Conservation (phyloP, 2,329 filamentous ascomycete species). For the Xylariomycetidae sp. region DNA sequence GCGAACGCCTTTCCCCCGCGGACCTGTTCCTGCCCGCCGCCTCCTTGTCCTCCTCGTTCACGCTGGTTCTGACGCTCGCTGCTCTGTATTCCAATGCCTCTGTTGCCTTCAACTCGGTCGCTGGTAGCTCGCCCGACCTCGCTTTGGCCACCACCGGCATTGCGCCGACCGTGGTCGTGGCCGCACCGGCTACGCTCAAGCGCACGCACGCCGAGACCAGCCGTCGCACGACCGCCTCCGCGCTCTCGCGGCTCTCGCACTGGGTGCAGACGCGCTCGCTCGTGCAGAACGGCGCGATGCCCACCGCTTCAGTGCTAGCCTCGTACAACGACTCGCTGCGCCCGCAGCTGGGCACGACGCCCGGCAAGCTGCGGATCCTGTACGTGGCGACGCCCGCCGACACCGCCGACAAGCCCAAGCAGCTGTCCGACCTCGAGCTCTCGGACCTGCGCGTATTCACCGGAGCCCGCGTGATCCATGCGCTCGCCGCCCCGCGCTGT, state of each 20-base stretch:
- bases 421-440: constrained; percentile 62
- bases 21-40: constrained; percentile 86
- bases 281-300: constrained; percentile 66
- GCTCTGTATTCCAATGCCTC: constrained; percentile 82
- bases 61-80: constrained; percentile 71
- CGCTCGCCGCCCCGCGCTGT: constrained; percentile 73
- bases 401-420: constrained; percentile 46
- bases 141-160: constrained; percentile 65
- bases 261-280: constrained; percentile 66
- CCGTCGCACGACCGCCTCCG: constrained; percentile 53
- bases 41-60: constrained; percentile 71
- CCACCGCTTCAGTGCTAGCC: constrained; percentile 56
- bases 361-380: constrained; percentile 73
- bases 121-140: constrained; percentile 66
- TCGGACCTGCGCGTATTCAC: constrained; percentile 80
- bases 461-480: constrained; percentile 75
- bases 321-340: constrained; percentile 53
- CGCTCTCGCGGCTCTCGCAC: constrained; percentile 62
- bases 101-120: constrained; percentile 82
- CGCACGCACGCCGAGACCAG: constrained; percentile 60
- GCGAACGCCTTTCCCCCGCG: constrained; percentile 63
- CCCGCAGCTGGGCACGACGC: constrained; percentile 53
- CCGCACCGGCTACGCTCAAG: constrained; percentile 66
- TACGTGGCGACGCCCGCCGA: constrained; percentile 71
- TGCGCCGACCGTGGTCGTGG: constrained; percentile 75